Conservation (phyloP, 805 yeast species). For the Zygotorulaspora danielsina region DNA sequence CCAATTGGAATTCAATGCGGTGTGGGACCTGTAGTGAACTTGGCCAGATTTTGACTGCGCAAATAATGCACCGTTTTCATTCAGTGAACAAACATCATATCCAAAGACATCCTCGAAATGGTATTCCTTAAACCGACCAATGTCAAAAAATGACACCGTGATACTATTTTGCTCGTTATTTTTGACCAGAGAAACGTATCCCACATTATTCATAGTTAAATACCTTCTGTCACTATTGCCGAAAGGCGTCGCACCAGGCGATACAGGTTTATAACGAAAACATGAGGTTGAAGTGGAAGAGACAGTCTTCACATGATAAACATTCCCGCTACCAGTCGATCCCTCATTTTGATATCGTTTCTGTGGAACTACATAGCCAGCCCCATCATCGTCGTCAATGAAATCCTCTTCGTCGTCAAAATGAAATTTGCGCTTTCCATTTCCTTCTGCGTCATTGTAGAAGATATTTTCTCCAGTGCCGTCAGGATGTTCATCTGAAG, state of each 20-base stretch:
- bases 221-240: slow-evolving; percentile 59
- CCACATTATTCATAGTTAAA: slow-evolving; percentile 72
- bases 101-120: slow-evolving; percentile 74
- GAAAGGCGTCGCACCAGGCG: slow-evolving; percentile 91
- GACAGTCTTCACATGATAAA: neutral
- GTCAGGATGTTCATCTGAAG: slow-evolving; percentile 20
- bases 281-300: neutral
- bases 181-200: slow-evolving; percentile 76
- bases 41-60: slow-evolving; percentile 48
- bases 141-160: slow-evolving; percentile 85
- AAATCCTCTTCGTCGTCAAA: slow-evolving; percentile 48
- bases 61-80: slow-evolving; percentile 59
- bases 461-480: slow-evolving; percentile 20
- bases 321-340: neutral
- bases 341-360: slow-evolving; percentile 14
- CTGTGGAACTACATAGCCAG: slow-evolving; percentile 41
- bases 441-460: slow-evolving; percentile 25
- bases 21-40: slow-evolving; percentile 67
- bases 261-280: slow-evolving; percentile 55
- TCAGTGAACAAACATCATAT: slow-evolving; percentile 73
- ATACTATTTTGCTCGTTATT: slow-evolving; percentile 57
- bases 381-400: slow-evolving; percentile 62
- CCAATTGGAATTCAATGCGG: slow-evolving; percentile 64
- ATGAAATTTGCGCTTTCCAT: slow-evolving; percentile 25
- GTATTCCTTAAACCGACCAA: slow-evolving; percentile 68